Evolutionary conservation across 176 grass and related monocot genomes (phyloP).

Genomic region (Tuctoria greenei): DNA sequence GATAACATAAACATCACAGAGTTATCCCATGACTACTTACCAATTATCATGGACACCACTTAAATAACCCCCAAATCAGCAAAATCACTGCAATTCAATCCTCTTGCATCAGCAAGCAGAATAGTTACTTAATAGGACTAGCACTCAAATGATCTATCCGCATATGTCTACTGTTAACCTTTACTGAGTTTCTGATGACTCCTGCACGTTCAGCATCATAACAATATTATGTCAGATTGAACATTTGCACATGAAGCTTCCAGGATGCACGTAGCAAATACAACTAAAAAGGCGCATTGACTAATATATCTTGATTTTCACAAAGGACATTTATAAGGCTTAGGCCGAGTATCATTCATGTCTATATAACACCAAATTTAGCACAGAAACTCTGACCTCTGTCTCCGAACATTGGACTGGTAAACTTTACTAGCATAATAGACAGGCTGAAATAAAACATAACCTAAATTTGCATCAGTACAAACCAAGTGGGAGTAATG

Average conservation of each 20-base stretch:
- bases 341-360: not conserved
- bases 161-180: not conserved
- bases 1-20: not conserved
- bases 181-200: not conserved
- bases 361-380: not conserved
- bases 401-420: not conserved
- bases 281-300: not conserved
- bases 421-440: not conserved
- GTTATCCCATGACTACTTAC: not conserved
- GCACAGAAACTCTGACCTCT: not conserved
- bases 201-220: not conserved
- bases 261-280: not conserved
- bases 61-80: not conserved
- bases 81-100: not conserved
- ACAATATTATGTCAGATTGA: not conserved
- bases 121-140: not conserved
- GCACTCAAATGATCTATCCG: not conserved
- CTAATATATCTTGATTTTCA: not conserved
- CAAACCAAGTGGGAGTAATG: not conserved
- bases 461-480: too few species aligned
- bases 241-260: too few species aligned
- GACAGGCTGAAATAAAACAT: not conserved
- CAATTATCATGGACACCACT: not conserved
- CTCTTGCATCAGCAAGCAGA: not conserved
- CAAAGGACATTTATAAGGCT: not conserved